These are phyloP conservation scores for Coccomyxa sp. DNA, from an alignment of 139 green algal genomes.

Conservation along the genomic window DNA sequence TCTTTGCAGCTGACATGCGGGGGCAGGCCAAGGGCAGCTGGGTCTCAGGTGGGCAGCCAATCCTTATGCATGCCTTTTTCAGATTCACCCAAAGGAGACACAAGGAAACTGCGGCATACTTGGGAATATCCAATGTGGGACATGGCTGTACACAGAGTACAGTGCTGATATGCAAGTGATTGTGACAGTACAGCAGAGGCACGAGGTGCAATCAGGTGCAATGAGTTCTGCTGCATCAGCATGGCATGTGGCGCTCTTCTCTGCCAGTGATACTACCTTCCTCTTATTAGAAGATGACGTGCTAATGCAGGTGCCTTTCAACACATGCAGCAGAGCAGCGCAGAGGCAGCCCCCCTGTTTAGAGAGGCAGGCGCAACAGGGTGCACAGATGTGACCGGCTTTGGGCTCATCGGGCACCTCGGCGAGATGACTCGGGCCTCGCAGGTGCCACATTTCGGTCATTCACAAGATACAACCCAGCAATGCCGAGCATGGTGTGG, in stretches of 20 bases:
- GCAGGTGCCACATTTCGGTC: too few species aligned
- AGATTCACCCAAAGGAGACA: background rate
- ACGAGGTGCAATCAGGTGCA: too few species aligned
- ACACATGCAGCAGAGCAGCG: slow-evolving; percentile 61
- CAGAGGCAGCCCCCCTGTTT: slow-evolving; percentile 42
- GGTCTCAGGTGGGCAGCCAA: slow-evolving; percentile 10
- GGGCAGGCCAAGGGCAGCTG: slow-evolving; percentile 50
- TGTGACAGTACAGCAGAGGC: too few species aligned
- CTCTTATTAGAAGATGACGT: background rate
- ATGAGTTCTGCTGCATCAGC: background rate
- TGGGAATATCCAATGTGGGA: background rate
- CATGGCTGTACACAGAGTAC: background rate
- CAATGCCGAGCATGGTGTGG: too few species aligned
- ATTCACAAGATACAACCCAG: too few species aligned
- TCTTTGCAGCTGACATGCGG: slow-evolving; percentile 77
- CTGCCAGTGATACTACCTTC: background rate
- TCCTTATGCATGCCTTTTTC: background rate
- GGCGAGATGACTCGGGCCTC: slow-evolving; percentile 65
- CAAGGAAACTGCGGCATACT: background rate
- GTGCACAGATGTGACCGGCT: slow-evolving; percentile 92
- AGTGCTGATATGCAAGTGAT: background rate
- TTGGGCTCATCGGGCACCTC: slow-evolving; percentile 84
- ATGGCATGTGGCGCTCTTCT: background rate
- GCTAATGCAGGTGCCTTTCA: slow-evolving; percentile 13
- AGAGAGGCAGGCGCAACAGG: slow-evolving; percentile 41